Evolutionary conservation across 305 asterid species (phyloP).

Genomic region (Fraxinus angustifolia): DNA sequence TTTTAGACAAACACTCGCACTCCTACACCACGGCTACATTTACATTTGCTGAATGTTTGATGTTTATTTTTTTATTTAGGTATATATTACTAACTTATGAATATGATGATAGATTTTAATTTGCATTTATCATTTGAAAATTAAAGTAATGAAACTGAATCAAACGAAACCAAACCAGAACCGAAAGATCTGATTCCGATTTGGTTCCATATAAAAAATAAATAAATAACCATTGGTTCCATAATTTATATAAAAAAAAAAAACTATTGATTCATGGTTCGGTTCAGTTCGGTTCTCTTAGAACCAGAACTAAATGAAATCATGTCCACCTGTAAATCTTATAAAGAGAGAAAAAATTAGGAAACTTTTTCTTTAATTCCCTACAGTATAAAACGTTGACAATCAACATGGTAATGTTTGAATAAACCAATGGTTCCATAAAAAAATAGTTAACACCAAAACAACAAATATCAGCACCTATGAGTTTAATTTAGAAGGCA

Average conservation of each 20-base stretch:
- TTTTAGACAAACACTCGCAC: not conserved
- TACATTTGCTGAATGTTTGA: not conserved
- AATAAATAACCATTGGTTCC: not conserved
- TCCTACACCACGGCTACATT: not conserved
- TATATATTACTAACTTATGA: not conserved
- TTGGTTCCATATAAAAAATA: not conserved
- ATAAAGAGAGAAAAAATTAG: not conserved
- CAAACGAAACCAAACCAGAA: not conserved
- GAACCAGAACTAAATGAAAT: not conserved
- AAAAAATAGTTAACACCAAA: not conserved
- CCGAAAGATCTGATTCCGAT: not conserved
- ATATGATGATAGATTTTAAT: not conserved
- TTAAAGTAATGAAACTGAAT: not conserved
- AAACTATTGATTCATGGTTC: not conserved
- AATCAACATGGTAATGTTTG: not conserved
- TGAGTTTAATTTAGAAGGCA: not conserved
- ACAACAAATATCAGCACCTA: not conserved
- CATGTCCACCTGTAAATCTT: not conserved
- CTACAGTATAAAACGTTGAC: not conserved
- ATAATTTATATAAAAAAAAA: too few relatives aligned
- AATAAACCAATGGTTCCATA: not conserved
- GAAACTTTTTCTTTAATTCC: not conserved
- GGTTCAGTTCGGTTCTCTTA: not conserved
- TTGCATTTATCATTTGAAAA: not conserved
- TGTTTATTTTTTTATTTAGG: not conserved